Evolutionary conservation across 768 basidiomycete genomes (phyloP).

Genomic region (Lentinus brumalis): DNA sequence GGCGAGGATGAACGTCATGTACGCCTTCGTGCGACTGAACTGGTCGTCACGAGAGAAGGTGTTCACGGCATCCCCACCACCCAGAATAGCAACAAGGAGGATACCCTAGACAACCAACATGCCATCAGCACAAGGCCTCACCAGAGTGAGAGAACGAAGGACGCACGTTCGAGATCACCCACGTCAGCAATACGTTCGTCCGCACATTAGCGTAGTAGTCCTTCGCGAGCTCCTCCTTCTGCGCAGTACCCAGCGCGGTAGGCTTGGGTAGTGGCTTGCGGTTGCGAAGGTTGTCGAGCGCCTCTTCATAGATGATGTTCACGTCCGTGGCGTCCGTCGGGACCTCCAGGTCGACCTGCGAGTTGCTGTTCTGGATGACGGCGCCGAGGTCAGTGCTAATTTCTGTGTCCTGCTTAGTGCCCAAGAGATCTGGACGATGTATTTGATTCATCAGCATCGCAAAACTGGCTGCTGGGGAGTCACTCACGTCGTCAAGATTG

Average conservation of each 20-base stretch:
- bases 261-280: conserved; percentile 47
- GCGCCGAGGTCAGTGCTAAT: conserved; percentile 80
- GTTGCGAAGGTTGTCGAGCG: conserved; percentile 69
- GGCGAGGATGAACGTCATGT: conserved; percentile 77
- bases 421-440: conserved; percentile 71
- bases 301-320: conserved; percentile 83
- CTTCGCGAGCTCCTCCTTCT: conserved; percentile 73
- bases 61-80: conserved; percentile 55
- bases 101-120: conserved; percentile 50
- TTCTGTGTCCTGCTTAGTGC: conserved; percentile 87
- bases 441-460: neutral
- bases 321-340: conserved; percentile 80
- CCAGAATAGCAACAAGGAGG: conserved; percentile 68
- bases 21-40: conserved; percentile 64
- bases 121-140: neutral
- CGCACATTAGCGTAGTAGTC: conserved; percentile 89
- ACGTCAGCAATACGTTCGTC: conserved; percentile 79
- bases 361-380: conserved; percentile 77
- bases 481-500: conserved; percentile 79
- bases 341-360: conserved; percentile 87
- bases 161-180: conserved; percentile 84
- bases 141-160: neutral
- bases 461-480: conserved; percentile 7
- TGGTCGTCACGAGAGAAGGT: conserved; percentile 57
- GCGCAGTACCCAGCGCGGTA: conserved; percentile 45